These are phyloP conservation scores for Aspergillus arachidicola DNA, from an alignment of 2,329 filamentous ascomycete species.

Conservation along the genomic window DNA sequence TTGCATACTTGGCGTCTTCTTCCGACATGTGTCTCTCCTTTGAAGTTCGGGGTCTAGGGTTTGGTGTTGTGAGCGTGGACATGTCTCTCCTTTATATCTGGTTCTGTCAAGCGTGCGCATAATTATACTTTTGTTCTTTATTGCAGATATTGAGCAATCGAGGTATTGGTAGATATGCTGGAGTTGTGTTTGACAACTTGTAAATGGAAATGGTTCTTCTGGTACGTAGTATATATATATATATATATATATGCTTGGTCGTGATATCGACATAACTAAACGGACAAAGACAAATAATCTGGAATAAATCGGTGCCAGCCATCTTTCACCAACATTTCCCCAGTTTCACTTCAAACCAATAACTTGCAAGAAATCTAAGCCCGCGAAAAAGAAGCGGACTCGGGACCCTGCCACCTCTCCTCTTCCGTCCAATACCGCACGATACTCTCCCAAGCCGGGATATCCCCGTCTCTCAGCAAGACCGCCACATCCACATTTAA, in stretches of 20 bases:
- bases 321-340: neutral
- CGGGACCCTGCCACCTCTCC: constrained; percentile 41
- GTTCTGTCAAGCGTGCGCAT: constrained; percentile 4
- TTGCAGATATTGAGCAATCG: neutral
- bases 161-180: neutral
- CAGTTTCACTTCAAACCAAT: neutral
- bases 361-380: neutral
- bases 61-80: neutral
- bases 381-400: neutral
- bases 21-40: constrained; percentile 10
- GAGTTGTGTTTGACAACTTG: neutral
- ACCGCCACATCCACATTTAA: constrained; percentile 53
- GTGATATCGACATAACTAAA: neutral
- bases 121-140: neutral
- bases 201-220: neutral
- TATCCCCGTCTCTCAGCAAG: constrained; percentile 48
- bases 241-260: neutral
- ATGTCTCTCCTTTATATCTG: constrained; percentile 6
- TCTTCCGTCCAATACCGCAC: constrained; percentile 51
- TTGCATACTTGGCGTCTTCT: constrained; percentile 6
- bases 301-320: neutral
- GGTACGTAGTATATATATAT: neutral
- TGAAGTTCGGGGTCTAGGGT: neutral
- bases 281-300: neutral
- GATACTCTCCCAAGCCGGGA: constrained; percentile 48